phyloP scores from a whole-genome alignment of 2,329 filamentous ascomycete genomes.

The Xylariomycetidae sp. region DNA sequence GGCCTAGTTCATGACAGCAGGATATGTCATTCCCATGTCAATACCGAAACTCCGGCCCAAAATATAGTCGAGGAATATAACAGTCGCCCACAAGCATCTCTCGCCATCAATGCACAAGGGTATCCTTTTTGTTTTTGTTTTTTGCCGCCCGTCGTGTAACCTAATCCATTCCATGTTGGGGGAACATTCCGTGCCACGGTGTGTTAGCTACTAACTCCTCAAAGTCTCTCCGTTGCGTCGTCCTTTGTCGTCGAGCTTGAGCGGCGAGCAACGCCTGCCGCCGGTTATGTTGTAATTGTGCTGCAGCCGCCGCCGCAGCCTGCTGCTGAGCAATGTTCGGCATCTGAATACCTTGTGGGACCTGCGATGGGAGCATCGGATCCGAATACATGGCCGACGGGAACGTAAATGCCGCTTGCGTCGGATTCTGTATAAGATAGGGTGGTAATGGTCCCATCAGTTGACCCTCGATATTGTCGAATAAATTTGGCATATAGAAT shows the following conservation, averaged over 20 bases:
- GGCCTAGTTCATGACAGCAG: too few species aligned
- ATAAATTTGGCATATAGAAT: slow-evolving; percentile 48
- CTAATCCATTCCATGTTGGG: slow-evolving; percentile 21
- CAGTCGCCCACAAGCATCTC: too few species aligned
- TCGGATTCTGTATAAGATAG: slow-evolving; percentile 58
- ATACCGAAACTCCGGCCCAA: too few species aligned
- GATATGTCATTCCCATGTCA: too few species aligned
- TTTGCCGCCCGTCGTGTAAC: slow-evolving; percentile 9
- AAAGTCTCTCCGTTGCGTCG: slow-evolving; percentile 32
- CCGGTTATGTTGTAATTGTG: too few species aligned
- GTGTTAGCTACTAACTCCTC: slow-evolving; percentile 44
- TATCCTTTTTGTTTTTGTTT: slow-evolving; percentile 20
- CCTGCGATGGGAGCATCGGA: slow-evolving; percentile 36
- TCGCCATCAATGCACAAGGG: slow-evolving; percentile 18
- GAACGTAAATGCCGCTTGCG: slow-evolving; percentile 38
- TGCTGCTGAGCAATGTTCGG: slow-evolving; percentile 21
- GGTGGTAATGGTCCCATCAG: slow-evolving; percentile 66
- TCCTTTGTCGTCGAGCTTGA: not conserved
- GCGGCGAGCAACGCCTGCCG: too few species aligned
- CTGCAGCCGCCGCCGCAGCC: slow-evolving; percentile 28
- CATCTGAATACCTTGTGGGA: slow-evolving; percentile 27
- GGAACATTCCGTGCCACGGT: slow-evolving; percentile 27
- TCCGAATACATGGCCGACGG: slow-evolving; percentile 40
- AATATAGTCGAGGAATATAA: too few species aligned
- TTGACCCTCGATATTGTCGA: slow-evolving; percentile 68